phyloP scores from a whole-genome alignment of 345 rosid genomes.

The Eucalyptus leucophloia region DNA sequence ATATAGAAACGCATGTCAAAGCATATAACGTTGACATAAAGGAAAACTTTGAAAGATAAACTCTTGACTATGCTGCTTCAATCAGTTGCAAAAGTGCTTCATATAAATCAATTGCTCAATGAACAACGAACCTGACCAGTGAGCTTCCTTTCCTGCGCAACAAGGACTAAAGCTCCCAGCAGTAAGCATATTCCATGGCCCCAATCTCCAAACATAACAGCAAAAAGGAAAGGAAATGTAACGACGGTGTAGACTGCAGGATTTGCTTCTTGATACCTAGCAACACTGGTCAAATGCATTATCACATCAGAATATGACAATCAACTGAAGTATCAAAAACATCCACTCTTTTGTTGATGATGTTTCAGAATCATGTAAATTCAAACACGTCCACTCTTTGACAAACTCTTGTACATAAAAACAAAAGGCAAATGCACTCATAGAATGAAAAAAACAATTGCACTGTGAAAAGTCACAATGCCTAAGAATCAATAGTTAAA shows the following conservation, averaged over 20 bases:
- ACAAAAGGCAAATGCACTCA: neutral
- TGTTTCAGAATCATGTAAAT: neutral
- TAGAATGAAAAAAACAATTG: neutral
- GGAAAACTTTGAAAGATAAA: neutral
- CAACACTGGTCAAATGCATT: slow-evolving; percentile 58
- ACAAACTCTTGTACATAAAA: neutral
- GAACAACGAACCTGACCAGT: slow-evolving; percentile 44
- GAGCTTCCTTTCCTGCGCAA: slow-evolving; percentile 74
- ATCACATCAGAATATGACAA: neutral
- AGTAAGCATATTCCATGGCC: slow-evolving; percentile 98
- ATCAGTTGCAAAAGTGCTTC: neutral
- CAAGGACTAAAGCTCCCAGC: slow-evolving; percentile 78
- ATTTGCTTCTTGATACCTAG: slow-evolving; percentile 94
- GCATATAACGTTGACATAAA: neutral
- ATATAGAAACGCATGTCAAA: neutral
- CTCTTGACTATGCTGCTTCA: neutral
- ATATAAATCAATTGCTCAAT: neutral
- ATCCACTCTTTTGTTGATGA: neutral
- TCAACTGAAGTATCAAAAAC: neutral
- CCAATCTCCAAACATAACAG: slow-evolving; percentile 99
- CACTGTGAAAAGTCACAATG: neutral
- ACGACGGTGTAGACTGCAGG: slow-evolving; percentile 82
- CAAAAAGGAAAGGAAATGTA: slow-evolving; percentile 97
- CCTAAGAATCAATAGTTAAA: neutral
- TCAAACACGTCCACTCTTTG: neutral